Evolutionary conservation across 2,329 filamentous ascomycete genomes (phyloP).

Genomic region (Penicillium sp.): DNA sequence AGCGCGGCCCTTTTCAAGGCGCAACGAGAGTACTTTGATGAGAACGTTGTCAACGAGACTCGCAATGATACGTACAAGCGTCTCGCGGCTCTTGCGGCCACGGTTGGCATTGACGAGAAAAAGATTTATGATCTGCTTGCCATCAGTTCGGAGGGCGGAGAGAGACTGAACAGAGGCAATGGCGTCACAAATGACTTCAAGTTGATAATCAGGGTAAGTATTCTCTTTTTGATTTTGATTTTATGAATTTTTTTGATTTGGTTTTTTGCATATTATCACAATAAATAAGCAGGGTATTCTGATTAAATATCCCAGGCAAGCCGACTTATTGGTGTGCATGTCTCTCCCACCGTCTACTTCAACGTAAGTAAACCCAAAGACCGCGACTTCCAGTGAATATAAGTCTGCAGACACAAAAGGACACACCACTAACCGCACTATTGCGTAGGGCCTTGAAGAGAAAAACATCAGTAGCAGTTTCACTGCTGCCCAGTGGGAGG

Average conservation of each 20-base stretch:
- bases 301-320: conserved; percentile 42
- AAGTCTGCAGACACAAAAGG: neutral
- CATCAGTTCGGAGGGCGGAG: conserved; percentile 63
- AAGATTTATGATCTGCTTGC: conserved; percentile 65
- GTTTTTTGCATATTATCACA: neutral
- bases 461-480: conserved; percentile 75
- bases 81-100: conserved; percentile 67
- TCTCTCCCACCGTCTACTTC: conserved; percentile 85
- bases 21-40: conserved; percentile 80
- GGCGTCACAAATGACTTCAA: conserved; percentile 81
- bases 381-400: neutral
- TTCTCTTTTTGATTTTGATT: neutral
- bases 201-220: conserved; percentile 67
- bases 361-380: conserved; percentile 50
- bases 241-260: neutral
- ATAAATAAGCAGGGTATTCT: conserved; percentile 1
- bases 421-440: conserved; percentile 20
- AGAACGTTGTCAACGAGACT: conserved; percentile 74
- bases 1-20: conserved; percentile 63
- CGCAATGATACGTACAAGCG: conserved; percentile 80
- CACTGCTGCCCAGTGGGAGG: conserved; percentile 75
- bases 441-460: conserved; percentile 62
- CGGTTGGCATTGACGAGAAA: conserved; percentile 66
- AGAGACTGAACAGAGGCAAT: conserved; percentile 73
- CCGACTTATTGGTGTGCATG: conserved; percentile 76